These are phyloP conservation scores for Aquanectria penicillioides DNA, from an alignment of 2,329 filamentous ascomycete species.

Conservation along the genomic window DNA sequence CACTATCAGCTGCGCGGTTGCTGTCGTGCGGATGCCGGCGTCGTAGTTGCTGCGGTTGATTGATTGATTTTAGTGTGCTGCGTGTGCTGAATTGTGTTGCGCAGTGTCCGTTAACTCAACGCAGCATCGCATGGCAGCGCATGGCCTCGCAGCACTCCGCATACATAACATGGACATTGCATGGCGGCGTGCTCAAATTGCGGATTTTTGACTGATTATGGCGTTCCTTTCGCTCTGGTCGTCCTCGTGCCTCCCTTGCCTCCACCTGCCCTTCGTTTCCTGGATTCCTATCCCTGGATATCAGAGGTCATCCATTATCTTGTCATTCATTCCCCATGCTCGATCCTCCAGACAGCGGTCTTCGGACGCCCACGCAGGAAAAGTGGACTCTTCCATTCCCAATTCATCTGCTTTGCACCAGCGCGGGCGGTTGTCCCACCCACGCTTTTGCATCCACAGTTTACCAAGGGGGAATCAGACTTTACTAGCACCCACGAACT, in stretches of 20 bases:
- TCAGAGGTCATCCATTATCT: not conserved
- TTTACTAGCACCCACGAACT: not conserved
- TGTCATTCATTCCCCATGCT: not conserved
- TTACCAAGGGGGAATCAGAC: no score
- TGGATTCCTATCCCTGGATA: no score
- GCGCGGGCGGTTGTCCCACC: not conserved
- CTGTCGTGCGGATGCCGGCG: not conserved
- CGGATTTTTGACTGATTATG: slow-evolving; percentile 1
- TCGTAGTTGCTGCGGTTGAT: not conserved
- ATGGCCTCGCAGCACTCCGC: slow-evolving; percentile 1
- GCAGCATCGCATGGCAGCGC: slow-evolving; percentile 3
- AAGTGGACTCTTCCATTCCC: not conserved
- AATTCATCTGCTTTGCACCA: no score
- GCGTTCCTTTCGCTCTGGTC: slow-evolving; percentile 9
- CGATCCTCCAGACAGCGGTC: no score
- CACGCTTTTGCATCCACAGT: slow-evolving; percentile 6
- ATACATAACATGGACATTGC: not conserved
- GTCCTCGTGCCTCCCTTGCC: not conserved
- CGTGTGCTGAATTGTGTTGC: not conserved
- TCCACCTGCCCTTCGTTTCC: no score
- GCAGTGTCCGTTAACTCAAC: not conserved
- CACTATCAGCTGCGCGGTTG: not conserved
- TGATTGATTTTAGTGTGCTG: no score
- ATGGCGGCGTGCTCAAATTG: not conserved
- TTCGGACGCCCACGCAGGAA: not conserved